A percentile compares a stretch with the other conserved stretches of the same genome.
Conservation (phyloP, 2,329 filamentous ascomycete species). For the Aspergillus neoniger region DNA sequence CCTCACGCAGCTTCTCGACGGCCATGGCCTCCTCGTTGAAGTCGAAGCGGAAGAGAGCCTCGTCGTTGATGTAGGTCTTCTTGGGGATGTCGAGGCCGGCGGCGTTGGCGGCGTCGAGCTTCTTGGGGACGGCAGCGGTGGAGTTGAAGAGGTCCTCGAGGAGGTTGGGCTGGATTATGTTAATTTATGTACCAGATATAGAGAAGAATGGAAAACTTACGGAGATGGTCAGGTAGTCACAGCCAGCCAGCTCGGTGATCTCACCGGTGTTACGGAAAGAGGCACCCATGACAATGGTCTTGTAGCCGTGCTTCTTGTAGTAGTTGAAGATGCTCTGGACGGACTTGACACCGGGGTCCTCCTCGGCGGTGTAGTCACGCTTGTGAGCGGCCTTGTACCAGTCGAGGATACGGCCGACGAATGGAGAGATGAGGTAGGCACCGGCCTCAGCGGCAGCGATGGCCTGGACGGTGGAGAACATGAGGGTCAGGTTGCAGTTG, state of each 20-base stretch:
- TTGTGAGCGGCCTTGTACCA: slow-evolving; percentile 98
- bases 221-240: slow-evolving; percentile 98
- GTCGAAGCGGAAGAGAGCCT: slow-evolving; percentile 92
- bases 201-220: slow-evolving; percentile 53
- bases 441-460: slow-evolving; percentile 93
- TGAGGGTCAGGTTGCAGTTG: slow-evolving; percentile 98
- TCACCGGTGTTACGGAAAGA: slow-evolving; percentile 96
- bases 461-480: slow-evolving; percentile 95
- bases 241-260: slow-evolving; percentile 97
- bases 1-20: slow-evolving; percentile 97
- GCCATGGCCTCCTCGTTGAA: slow-evolving; percentile 99
- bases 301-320: slow-evolving; percentile 99
- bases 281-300: slow-evolving; percentile 99
- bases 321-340: slow-evolving; percentile 98
- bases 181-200: too few relatives aligned
- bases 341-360: slow-evolving; percentile 94
- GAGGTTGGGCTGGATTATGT: slow-evolving; percentile 64
- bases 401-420: slow-evolving; percentile 98
- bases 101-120: slow-evolving; percentile 75
- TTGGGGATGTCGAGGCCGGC: slow-evolving; percentile 73
- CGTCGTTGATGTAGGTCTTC: slow-evolving; percentile 87
- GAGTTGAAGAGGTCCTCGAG: slow-evolving; percentile 94
- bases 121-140: slow-evolving; percentile 78
- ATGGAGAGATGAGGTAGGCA: slow-evolving; percentile 97
- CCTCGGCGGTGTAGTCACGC: slow-evolving; percentile 85